Base-by-base conservation (phyloP, 2,329 filamentous ascomycete genomes). In the Nemania diffusa region DNA sequence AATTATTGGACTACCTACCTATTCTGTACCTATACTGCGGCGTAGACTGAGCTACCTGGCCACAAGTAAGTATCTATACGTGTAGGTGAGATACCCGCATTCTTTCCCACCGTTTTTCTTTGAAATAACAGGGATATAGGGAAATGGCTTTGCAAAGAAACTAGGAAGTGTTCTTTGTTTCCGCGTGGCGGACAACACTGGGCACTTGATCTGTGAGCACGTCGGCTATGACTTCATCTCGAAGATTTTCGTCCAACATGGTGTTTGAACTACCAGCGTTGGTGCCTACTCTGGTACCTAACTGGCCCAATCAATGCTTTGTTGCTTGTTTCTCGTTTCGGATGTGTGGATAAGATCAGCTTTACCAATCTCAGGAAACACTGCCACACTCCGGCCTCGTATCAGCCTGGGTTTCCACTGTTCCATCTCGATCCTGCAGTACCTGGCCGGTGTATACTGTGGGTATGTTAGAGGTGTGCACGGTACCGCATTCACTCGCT, bases 341-440 rank as follows among this genome's bases (percentile, higher is more conserved):
- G 34, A 40, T 40, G 34, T 22, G 42, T 46, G 42, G 42, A 24
- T 46, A 20, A 8, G 42, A 22, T 22, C 24, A 37, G 20, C 15
- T 50, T 27, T 50, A 13, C 46, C 46, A 50, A 50, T 57, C 24
- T 37, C 37, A 26, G 56, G 48, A 17, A 57, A 24, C 61, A 64
- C 61, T 67, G 65, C 65, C 56, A 64, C 65, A 32, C 57, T 65
- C 55, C 46, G 32, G 62, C 57, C 65, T 68, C 62, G 65, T 68
- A 58, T 68, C 65, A 65, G 51, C 20, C 65, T 60, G 34, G 53
- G 62, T 58, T 65, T 68, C 65, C 57, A 65, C 56, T 22, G 53
- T 55, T 40, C 46, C 53, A 65, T 57, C 37, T 48, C 9, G 20
- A 44, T 55, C 59, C 46, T 40, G 6, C 15, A 5, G 42, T 46